Conservation (phyloP, 768 basidiomycete species). For the Mrakia gelida region DNA sequence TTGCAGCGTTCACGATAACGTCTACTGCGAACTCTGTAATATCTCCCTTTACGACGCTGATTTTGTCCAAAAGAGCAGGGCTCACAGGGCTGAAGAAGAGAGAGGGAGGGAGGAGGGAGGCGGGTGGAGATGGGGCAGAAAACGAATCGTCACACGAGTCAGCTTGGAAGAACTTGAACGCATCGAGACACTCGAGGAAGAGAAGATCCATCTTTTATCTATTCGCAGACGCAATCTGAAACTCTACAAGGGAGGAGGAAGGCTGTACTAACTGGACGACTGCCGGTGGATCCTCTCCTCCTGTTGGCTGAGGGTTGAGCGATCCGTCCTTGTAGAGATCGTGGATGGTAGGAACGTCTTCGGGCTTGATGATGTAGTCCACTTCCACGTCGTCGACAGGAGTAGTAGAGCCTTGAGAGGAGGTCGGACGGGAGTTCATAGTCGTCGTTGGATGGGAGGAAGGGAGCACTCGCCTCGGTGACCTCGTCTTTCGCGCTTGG, state of each 20-base stretch:
- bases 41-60: slow-evolving; percentile 18
- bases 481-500: no score
- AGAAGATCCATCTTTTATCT: no score
- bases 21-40: slow-evolving; percentile 25
- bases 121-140: background rate
- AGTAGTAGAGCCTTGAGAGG: background rate
- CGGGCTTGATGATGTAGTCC: background rate
- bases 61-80: background rate
- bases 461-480: no score
- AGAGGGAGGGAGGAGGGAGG: background rate
- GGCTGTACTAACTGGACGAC: background rate
- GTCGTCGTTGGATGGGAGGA: background rate
- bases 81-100: background rate
- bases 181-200: no score
- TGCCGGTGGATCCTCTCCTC: background rate
- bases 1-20: slow-evolving; percentile 46
- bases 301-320: slow-evolving; percentile 4
- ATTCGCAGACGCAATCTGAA: no score
- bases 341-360: background rate
- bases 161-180: background rate
- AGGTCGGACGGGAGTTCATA: background rate
- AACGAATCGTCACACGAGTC: background rate
- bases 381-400: background rate
- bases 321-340: slow-evolving; percentile 9
- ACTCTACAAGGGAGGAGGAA: background rate